Evolutionary conservation across 1,139 yeast genomes (phyloP).

Genomic region (Geotrichum cucujoidarum): DNA sequence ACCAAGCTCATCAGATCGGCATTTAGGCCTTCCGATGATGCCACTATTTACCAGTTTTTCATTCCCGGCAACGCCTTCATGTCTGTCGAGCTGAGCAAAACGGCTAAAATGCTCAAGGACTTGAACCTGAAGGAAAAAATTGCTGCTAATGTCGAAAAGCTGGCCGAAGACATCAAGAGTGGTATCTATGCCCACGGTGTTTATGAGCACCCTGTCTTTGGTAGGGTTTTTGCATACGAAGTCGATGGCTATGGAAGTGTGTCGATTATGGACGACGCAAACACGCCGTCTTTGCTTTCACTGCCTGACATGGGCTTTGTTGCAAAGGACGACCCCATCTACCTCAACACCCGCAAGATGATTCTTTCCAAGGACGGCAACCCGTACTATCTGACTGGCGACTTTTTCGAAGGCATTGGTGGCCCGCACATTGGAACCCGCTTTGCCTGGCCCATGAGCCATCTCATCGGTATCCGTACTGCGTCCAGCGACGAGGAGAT

Average conservation of each 20-base stretch:
- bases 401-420: constrained; percentile 67
- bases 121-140: constrained; percentile 22
- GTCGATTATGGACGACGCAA: constrained; percentile 84
- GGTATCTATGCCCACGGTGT: constrained; percentile 66
- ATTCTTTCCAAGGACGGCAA: constrained; percentile 63
- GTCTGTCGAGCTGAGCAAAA: constrained; percentile 53
- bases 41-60: constrained; percentile 72
- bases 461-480: constrained; percentile 68
- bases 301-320: constrained; percentile 76
- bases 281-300: constrained; percentile 74
- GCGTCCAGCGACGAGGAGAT: constrained; percentile 69
- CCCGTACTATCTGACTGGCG: constrained; percentile 69
- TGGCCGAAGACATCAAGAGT: constrained; percentile 43
- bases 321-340: constrained; percentile 49
- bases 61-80: constrained; percentile 84
- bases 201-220: constrained; percentile 60
- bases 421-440: constrained; percentile 85
- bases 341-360: constrained; percentile 77
- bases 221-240: constrained; percentile 80
- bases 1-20: constrained; percentile 80
- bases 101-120: constrained; percentile 28
- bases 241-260: constrained; percentile 82
- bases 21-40: constrained; percentile 87
- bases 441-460: constrained; percentile 89
- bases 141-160: constrained; percentile 33